Base-by-base conservation (phyloP, 2,329 filamentous ascomycete genomes). In the Hypoxylon sp. region DNA sequence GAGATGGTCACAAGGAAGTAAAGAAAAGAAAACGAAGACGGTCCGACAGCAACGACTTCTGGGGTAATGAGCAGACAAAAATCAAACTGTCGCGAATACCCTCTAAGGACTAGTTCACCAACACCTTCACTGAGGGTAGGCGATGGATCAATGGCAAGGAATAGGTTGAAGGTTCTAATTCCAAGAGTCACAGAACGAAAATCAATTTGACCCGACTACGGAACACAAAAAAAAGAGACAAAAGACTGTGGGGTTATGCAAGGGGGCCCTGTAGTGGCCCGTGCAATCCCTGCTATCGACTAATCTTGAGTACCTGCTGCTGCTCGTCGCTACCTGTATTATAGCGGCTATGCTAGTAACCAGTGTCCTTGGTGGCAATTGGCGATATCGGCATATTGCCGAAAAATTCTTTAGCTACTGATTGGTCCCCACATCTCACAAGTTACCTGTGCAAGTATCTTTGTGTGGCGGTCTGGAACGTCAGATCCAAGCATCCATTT, bases 181-280 rank as follows among this genome's bases (percentile, higher is more conserved):
- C 32, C 19, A 65, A 66, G 65, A 70, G 61, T 70, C 68, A 70
- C 52, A 56, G 32, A 46, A 56, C 28, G 32, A 62, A 62, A 60
- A 32, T 48, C 21, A 38, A 52, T 60, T 64, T 52, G 45, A 70
- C 46, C 64, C 67, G 68, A 70, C 58, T 63, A 59, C 68, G 68
- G 68, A 68, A 70, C 58, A 70, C 64, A 68, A 68, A 68, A 64
- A 65, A 67, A 52, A 65, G 65, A 52, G 50, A 63, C 45, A 62
- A 63, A 65, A 70, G 68, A 65, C 28, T 70, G 68, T 70, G 68
- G 68, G 68, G 68, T 69, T 41, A 36, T 67, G 53, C 50, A 68
- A 55, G 65, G 65, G 57, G 19, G 21, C 38, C 25, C 36, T 41
- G 25, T 23, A 9, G 19, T 32, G 52, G 32, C 17, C 65, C 34